Percentiles rank a stretch among this genome's conserved stretches.
These are phyloP conservation scores for Aspergillus bertholletiae DNA, from an alignment of 495 filamentous ascomycete genomes.

Conservation along the genomic window DNA sequence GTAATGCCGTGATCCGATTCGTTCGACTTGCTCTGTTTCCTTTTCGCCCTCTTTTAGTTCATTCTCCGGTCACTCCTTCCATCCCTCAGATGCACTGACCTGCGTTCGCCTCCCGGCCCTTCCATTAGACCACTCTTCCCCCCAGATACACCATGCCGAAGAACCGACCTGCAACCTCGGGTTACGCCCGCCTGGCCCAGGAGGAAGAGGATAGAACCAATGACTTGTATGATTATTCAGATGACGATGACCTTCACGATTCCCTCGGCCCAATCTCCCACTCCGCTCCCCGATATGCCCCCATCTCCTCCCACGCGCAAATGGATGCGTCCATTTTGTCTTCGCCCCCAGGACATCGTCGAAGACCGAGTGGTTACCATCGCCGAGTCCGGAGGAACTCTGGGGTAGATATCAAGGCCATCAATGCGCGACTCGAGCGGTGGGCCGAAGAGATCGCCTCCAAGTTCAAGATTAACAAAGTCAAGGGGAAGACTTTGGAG, in stretches of 20 bases:
- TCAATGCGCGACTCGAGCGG: conserved; percentile 91
- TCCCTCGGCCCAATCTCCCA: conserved; percentile 57
- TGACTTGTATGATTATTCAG: conserved; percentile 64
- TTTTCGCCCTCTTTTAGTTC: conserved; percentile 16
- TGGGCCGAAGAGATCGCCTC: conserved; percentile 99
- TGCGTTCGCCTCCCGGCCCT: conserved; percentile 11
- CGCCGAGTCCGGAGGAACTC: conserved; percentile 70
- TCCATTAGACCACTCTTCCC: conserved; percentile 8
- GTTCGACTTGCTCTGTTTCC: conserved; percentile 9
- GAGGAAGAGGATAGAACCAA: conserved; percentile 67
- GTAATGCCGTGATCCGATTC: conserved; percentile 4
- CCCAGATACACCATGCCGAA: conserved; percentile 44
- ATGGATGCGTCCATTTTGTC: conserved; percentile 42
- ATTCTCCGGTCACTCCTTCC: conserved; percentile 9
- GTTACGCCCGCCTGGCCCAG: conserved; percentile 89
- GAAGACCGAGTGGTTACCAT: conserved; percentile 43
- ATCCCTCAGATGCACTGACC: conserved; percentile 12
- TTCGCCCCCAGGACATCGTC: conserved; percentile 39
- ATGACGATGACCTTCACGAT: conserved; percentile 57
- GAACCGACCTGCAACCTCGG: conserved; percentile 71
- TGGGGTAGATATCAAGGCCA: conserved; percentile 96
- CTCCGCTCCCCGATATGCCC: conserved; percentile 66
- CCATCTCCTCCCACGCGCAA: conserved; percentile 50
- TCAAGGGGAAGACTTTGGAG: conserved; percentile 70
- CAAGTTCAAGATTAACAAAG: conserved; percentile 85